Evolutionary conservation across 305 asterid species (phyloP).

Genomic region (Solanum aculeatissimum): DNA sequence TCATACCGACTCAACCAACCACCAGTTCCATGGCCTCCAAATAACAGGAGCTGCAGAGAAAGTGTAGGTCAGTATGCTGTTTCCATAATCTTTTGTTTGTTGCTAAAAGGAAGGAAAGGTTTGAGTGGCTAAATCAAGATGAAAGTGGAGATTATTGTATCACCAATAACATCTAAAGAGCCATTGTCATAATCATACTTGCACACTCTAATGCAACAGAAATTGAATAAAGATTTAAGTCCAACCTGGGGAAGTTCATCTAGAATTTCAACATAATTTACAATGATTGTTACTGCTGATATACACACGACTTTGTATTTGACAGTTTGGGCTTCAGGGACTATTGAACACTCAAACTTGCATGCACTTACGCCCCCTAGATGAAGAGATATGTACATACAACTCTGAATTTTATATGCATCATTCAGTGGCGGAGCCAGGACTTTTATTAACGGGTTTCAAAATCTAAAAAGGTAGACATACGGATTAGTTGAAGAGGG

Average conservation of each 20-base stretch:
- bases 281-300: neutral
- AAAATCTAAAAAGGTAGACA: too few relatives aligned
- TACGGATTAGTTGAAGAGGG: too few relatives aligned
- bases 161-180: neutral
- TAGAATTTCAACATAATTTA: neutral
- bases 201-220: neutral
- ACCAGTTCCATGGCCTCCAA: constrained; percentile 99
- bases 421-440: too few relatives aligned
- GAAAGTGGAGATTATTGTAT: neutral
- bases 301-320: neutral
- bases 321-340: neutral
- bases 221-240: neutral
- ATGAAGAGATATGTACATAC: neutral
- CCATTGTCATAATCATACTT: neutral
- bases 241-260: neutral
- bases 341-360: neutral
- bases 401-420: neutral
- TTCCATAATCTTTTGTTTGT: neutral
- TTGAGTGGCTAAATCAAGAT: neutral
- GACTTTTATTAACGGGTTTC: too few relatives aligned
- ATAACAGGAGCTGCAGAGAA: constrained; percentile 70
- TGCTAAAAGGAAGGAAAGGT: neutral
- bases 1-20: constrained; percentile 99
- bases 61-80: neutral
- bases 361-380: neutral